A percentile compares a stretch with the other conserved stretches of the same genome.
These are phyloP conservation scores for Penicillium rolfsii DNA, from an alignment of 2,329 filamentous ascomycete genomes.

Conservation along the genomic window DNA sequence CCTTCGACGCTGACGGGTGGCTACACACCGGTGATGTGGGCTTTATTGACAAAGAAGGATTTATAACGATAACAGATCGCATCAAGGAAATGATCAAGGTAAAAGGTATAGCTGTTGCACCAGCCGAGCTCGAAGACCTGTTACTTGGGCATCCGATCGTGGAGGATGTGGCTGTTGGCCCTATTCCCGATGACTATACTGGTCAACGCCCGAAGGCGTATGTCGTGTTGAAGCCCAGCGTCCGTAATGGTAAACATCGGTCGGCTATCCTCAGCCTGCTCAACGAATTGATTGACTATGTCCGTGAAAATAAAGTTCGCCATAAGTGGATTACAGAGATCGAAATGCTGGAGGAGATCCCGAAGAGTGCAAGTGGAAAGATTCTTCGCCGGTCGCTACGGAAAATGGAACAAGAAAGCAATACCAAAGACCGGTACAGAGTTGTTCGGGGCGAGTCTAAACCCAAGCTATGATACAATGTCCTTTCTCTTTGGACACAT, in stretches of 20 bases:
- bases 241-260: neutral
- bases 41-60: constrained; percentile 57
- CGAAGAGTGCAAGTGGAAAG: constrained; percentile 76
- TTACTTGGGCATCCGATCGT: constrained; percentile 61
- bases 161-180: constrained; percentile 59
- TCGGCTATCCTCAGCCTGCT: constrained; percentile 29
- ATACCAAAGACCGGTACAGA: constrained; percentile 13
- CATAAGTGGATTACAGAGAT: constrained; percentile 46
- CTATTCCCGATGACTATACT: constrained; percentile 40
- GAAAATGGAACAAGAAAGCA: constrained; percentile 34
- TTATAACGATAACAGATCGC: constrained; percentile 59
- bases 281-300: constrained; percentile 60
- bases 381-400: constrained; percentile 67
- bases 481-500: neutral
- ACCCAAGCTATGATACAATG: constrained; percentile 18
- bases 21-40: constrained; percentile 70
- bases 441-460: constrained; percentile 15
- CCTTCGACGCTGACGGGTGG: constrained; percentile 64
- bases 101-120: constrained; percentile 60
- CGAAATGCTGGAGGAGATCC: constrained; percentile 56
- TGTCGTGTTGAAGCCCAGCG: constrained; percentile 51
- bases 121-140: constrained; percentile 66
- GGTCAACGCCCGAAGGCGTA: constrained; percentile 63
- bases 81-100: constrained; percentile 73
- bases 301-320: constrained; percentile 67